phyloP scores from a whole-genome alignment of 768 basidiomycete genomes.

The Nidularia sp. region DNA sequence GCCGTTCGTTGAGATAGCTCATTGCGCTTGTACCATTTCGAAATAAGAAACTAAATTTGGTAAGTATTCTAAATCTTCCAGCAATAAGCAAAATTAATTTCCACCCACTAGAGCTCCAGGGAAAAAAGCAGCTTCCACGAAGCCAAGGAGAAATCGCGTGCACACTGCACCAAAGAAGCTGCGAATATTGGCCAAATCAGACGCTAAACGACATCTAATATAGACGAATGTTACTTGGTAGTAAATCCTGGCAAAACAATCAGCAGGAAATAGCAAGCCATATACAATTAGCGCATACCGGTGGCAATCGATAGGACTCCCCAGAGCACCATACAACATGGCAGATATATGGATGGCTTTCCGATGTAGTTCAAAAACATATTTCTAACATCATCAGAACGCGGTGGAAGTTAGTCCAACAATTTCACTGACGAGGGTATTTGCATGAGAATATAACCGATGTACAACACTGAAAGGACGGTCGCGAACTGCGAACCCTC shows the following conservation, averaged over 20 bases:
- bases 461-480: constrained; percentile 57
- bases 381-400: constrained; percentile 36
- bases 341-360: constrained; percentile 61
- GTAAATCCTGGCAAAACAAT: constrained; percentile 29
- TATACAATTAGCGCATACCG: constrained; percentile 22
- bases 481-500: constrained; percentile 59
- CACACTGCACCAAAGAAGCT: constrained; percentile 64
- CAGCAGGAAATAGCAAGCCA: neutral
- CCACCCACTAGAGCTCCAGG: constrained; percentile 52
- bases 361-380: constrained; percentile 65
- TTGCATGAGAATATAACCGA: constrained; percentile 72
- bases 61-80: too few species aligned
- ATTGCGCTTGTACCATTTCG: constrained; percentile 69
- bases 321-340: constrained; percentile 64
- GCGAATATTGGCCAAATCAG: constrained; percentile 1
- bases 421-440: constrained; percentile 52
- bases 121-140: constrained; percentile 69
- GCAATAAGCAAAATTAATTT: neutral
- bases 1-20: constrained; percentile 72
- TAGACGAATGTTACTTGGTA: constrained; percentile 21
- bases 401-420: neutral
- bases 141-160: constrained; percentile 75
- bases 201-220: neutral
- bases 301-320: constrained; percentile 49
- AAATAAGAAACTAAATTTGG: constrained; percentile 40